A percentile compares a stretch with the other conserved stretches of the same genome.
Evolutionary conservation across 2,329 filamentous ascomycete genomes (phyloP).

Genomic region (Esteya vermicola): DNA sequence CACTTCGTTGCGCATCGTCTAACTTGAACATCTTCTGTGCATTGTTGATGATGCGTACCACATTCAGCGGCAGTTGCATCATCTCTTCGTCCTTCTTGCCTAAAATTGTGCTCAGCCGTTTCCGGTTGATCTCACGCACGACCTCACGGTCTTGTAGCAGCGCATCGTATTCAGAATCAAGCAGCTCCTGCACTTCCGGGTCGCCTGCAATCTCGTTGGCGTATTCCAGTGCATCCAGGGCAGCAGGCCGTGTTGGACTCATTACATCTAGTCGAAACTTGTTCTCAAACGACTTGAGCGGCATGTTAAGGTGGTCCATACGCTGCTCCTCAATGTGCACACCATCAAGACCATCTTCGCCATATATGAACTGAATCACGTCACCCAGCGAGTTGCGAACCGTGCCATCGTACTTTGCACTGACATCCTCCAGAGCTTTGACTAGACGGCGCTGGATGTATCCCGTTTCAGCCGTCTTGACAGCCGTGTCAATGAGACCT

Average conservation of each 20-base stretch:
- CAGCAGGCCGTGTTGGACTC: slow-evolving; percentile 40
- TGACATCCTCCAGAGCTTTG: slow-evolving; percentile 94
- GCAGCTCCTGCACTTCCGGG: slow-evolving; percentile 67
- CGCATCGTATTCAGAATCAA: slow-evolving; percentile 80
- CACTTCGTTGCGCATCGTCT: slow-evolving; percentile 71
- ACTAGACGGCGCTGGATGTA: slow-evolving; percentile 98
- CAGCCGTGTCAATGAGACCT: slow-evolving; percentile 97
- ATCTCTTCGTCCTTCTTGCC: slow-evolving; percentile 61
- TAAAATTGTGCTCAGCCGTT: slow-evolving; percentile 13
- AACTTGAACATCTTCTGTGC: slow-evolving; percentile 86
- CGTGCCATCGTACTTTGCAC: slow-evolving; percentile 94
- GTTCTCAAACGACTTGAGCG: slow-evolving; percentile 61
- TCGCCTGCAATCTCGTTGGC: slow-evolving; percentile 79
- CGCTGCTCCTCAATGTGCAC: slow-evolving; percentile 86
- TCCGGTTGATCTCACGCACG: slow-evolving; percentile 53
- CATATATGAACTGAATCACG: slow-evolving; percentile 93
- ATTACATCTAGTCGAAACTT: slow-evolving; percentile 82
- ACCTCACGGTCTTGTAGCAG: slow-evolving; percentile 60
- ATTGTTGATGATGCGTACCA: slow-evolving; percentile 79
- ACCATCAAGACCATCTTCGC: slow-evolving; percentile 91
- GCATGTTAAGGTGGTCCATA: slow-evolving; percentile 74
- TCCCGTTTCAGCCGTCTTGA: slow-evolving; percentile 97
- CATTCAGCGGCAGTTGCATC: slow-evolving; percentile 86
- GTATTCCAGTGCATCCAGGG: slow-evolving; percentile 68
- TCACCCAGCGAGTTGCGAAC: slow-evolving; percentile 95